Percentiles rank a stretch among this genome's conserved stretches.
Evolutionary conservation across 2,329 filamentous ascomycete species (phyloP).

Genomic region (Cyanodermella asteris): DNA sequence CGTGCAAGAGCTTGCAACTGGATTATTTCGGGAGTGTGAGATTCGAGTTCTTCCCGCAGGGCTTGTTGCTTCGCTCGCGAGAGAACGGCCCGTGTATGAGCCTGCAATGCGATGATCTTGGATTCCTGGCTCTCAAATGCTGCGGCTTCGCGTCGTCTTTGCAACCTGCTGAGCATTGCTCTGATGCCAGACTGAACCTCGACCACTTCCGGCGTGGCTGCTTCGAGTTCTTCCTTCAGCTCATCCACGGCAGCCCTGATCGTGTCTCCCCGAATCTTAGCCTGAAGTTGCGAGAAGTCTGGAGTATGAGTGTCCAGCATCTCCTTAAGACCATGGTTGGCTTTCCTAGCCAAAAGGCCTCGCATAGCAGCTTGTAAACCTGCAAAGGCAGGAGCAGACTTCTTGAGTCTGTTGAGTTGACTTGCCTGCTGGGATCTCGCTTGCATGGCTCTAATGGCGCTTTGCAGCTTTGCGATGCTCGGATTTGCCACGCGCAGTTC

Average conservation of each 20-base stretch:
- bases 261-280: constrained; percentile 13
- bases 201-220: constrained; percentile 21
- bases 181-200: constrained; percentile 28
- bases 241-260: constrained; percentile 13
- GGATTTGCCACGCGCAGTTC: constrained; percentile 1
- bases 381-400: neutral
- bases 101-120: constrained; percentile 42
- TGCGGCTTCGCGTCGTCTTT: too few species aligned
- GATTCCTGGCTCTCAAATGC: constrained; percentile 36
- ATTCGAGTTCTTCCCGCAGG: constrained; percentile 47
- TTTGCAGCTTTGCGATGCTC: constrained; percentile 6
- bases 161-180: constrained; percentile 22
- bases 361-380: constrained; percentile 4
- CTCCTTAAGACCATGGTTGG: neutral
- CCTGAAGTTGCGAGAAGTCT: too few species aligned
- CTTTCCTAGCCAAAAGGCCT: neutral
- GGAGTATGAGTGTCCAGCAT: too few species aligned
- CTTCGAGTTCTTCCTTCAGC: constrained; percentile 18
- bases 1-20: constrained; percentile 55
- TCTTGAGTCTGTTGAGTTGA: constrained; percentile 2
- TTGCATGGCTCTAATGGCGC: constrained; percentile 4
- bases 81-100: constrained; percentile 41
- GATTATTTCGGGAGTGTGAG: constrained; percentile 43
- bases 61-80: constrained; percentile 37
- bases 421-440: constrained; percentile 1